Percentiles rank a stretch among this genome's conserved stretches.
Conservation (phyloP, 1,284 basidiomycete genomes). For the Malassezia obtusa region DNA sequence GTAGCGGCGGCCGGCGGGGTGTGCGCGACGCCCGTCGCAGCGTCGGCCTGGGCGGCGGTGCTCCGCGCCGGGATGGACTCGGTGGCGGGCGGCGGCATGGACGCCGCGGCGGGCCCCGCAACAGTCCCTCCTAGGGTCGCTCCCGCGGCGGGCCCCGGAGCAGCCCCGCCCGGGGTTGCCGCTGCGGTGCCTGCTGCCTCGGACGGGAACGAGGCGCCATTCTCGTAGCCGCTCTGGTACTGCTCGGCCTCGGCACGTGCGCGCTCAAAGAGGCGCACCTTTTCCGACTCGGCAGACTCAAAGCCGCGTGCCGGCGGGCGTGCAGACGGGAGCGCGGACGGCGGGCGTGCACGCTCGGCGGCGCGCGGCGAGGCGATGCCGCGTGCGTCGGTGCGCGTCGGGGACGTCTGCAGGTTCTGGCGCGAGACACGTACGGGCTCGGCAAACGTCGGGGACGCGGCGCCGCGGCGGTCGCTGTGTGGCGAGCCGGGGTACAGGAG, state of each 20-base stretch:
- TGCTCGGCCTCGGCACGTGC: conserved; percentile 39
- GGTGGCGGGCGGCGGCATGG: no score
- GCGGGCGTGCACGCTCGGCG: conserved; percentile 1
- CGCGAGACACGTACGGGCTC: background rate
- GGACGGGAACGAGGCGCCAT: conserved; percentile 19
- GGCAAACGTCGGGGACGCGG: conserved; percentile 1
- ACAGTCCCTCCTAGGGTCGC: no score
- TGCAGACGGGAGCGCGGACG: background rate
- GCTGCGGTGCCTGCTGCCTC: background rate
- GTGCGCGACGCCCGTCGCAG: background rate
- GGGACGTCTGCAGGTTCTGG: background rate
- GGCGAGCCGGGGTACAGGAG: background rate
- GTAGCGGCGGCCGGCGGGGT: conserved; percentile 1
- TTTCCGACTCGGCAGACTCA: conserved; percentile 31
- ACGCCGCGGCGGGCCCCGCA: no score
- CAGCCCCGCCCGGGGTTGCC: no score
- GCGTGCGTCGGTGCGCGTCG: no score
- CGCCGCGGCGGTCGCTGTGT: background rate
- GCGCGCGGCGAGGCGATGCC: background rate
- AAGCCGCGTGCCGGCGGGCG: background rate
- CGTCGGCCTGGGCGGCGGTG: background rate
- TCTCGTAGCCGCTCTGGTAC: conserved; percentile 31
- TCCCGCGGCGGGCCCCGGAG: no score
- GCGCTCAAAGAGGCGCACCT: conserved; percentile 36
- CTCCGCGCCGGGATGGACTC: no score